These are phyloP conservation scores for Pseudogymnoascus sp. DNA, from an alignment of 2,329 filamentous ascomycete genomes.

Conservation along the genomic window DNA sequence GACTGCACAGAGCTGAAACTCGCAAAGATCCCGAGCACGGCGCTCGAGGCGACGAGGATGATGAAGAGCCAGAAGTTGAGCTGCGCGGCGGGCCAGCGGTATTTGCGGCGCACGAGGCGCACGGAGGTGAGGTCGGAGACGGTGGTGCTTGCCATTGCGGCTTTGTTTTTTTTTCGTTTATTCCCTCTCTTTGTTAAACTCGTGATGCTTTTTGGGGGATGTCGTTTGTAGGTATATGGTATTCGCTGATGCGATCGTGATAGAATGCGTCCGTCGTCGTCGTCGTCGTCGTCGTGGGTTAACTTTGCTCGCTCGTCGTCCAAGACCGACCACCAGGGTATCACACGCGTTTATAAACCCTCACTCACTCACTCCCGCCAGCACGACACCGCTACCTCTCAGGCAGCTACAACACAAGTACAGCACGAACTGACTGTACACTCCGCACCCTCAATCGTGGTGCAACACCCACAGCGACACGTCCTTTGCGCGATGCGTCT, in stretches of 20 bases:
- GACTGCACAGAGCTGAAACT: constrained; percentile 53
- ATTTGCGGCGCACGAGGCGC: constrained; percentile 28
- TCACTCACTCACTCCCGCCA: neutral
- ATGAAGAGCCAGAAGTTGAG: constrained; percentile 62
- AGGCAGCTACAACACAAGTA: neutral
- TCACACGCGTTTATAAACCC: constrained; percentile 2
- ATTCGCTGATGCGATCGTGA: neutral
- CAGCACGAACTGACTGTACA: neutral
- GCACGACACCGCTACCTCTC: neutral
- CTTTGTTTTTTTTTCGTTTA: neutral
- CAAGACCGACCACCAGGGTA: neutral
- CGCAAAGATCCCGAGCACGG: constrained; percentile 55
- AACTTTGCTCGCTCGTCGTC: neutral
- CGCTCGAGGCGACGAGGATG: constrained; percentile 53
- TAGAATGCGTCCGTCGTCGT: neutral
- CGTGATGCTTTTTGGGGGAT: neutral
- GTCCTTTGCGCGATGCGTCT: neutral
- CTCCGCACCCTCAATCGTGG: neutral
- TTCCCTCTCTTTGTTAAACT: neutral
- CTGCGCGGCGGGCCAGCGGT: constrained; percentile 63
- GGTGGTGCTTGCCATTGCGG: constrained; percentile 1
- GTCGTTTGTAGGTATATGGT: neutral
- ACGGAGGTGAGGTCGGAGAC: constrained; percentile 8
- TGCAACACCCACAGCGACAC: constrained; percentile 3
- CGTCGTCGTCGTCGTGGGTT: neutral